Percentiles rank a stretch among this genome's conserved stretches.
phyloP scores from a whole-genome alignment of 306 rosid genomes.

The Gleditsia sinensis region DNA sequence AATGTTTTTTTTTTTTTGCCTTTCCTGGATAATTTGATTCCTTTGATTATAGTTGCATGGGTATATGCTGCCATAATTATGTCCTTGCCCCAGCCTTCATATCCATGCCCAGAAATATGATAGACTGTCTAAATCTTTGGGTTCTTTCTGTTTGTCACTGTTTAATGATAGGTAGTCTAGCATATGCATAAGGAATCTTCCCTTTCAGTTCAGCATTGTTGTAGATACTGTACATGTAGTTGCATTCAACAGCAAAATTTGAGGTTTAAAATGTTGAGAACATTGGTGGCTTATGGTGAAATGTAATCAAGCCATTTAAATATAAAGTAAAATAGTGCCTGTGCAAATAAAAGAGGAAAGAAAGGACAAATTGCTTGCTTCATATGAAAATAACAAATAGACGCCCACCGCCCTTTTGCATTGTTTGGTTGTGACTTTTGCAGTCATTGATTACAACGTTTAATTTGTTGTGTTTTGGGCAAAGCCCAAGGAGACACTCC shows the following conservation, averaged over 20 bases:
- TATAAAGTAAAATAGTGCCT: neutral
- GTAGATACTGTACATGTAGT: neutral
- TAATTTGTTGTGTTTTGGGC: too few relatives aligned
- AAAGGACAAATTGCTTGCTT: too few relatives aligned
- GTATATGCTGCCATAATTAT: neutral
- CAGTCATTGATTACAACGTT: neutral
- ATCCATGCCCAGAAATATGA: neutral
- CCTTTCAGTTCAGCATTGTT: neutral
- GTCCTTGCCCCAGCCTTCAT: neutral
- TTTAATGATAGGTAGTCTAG: neutral
- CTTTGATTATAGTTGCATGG: constrained; percentile 1
- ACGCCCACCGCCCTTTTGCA: neutral
- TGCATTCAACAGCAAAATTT: neutral
- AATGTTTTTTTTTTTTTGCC: neutral
- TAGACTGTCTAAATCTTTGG: too few relatives aligned
- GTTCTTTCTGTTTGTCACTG: neutral
- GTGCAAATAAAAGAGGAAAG: neutral
- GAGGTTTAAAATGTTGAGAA: neutral
- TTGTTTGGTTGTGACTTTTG: neutral
- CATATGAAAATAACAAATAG: neutral
- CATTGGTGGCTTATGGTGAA: neutral
- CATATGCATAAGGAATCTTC: constrained; percentile 14
- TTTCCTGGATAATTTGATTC: constrained; percentile 19
- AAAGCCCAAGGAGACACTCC: too few relatives aligned
- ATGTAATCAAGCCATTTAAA: neutral